Percentiles rank a stretch among this genome's conserved stretches.
Conservation (phyloP, 2,329 filamentous ascomycete genomes). For the Coniochaeta sp. region DNA sequence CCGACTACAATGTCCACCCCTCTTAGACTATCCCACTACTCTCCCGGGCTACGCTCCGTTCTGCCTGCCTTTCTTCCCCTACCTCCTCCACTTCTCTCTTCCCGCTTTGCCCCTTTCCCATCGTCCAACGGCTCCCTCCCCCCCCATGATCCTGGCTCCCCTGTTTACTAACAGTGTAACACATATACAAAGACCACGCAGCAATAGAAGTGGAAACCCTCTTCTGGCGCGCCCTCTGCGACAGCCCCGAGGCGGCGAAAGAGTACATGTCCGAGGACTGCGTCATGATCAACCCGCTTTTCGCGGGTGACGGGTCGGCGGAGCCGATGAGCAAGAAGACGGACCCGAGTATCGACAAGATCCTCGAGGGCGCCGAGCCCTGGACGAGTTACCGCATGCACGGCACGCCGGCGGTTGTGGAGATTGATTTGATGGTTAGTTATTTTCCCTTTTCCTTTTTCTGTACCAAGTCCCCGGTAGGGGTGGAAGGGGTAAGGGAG, state of each 20-base stretch:
- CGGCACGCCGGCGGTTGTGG: slow-evolving; percentile 24
- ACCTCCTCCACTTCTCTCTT: too few species aligned
- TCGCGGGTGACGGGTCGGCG: slow-evolving; percentile 22
- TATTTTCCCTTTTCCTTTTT: too few species aligned
- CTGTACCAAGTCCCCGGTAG: too few species aligned
- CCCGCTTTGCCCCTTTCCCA: too few species aligned
- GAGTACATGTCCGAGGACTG: slow-evolving; percentile 31
- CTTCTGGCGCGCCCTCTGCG: slow-evolving; percentile 29
- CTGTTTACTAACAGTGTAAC: too few species aligned
- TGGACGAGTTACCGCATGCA: slow-evolving; percentile 24
- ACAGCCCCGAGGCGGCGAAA: slow-evolving; percentile 24
- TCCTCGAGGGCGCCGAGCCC: slow-evolving; percentile 19
- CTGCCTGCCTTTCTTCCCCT: too few species aligned
- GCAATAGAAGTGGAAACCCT: slow-evolving; percentile 29
- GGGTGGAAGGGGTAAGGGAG: too few species aligned
- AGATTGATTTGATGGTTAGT: slow-evolving; percentile 27
- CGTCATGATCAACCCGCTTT: slow-evolving; percentile 28
- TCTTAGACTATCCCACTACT: slow-evolving; percentile 24
- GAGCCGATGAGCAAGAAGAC: slow-evolving; percentile 19
- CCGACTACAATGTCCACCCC: slow-evolving; percentile 23
- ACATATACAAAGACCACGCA: too few species aligned
- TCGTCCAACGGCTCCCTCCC: too few species aligned
- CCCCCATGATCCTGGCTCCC: too few species aligned
- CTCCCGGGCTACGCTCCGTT: too few species aligned
- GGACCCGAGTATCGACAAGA: slow-evolving; percentile 20